Evolutionary conservation across 257 asterid species (phyloP), one percentile per base, ranked within the genome.

Genomic region (Ophiorrhiza pumila): DNA sequence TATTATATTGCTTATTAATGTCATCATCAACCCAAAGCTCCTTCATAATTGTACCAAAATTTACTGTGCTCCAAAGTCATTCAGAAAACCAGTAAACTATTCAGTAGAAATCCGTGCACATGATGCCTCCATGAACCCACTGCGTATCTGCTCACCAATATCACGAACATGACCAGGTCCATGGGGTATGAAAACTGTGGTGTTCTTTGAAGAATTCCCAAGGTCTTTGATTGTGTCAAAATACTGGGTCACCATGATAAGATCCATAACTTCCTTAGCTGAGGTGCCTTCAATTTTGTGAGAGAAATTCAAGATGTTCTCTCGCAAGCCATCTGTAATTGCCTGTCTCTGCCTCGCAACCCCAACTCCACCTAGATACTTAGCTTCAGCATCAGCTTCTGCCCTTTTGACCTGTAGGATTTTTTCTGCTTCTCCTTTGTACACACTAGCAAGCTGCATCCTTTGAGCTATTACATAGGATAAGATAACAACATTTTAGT

Each of bases 321-420:
- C 96, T 43, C 98, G 76, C 74, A 93, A 83, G 57, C 98, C 98
- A 45, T 93, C 98, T 4, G 98, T 93, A 27, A 93, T 93, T n/a
- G 99, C 99, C 76, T 94, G 99, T 68, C 99, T 87, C 87, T 94
- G 99, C 80, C 92, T 85, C n/a, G 99, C 99, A 42, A 94, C 99
- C 62, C 99, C 99, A 9, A 94, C 95, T 45, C 98, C 99, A 46
- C 99, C 99, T 8, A 94, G 90, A 85, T 94, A 94, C 87, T 94
- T 94, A 79, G 99, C 71, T 79, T 94, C 99, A 23, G 98, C 99
- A 5, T 94, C 99, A 1, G 93, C 98, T 81, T 94, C 99, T 66
- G 99, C 99, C 80, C 79, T 94, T 87, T 94, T 94, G 15, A 94
- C 86, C 74, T 7, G 91, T 79, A 91, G 92, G 78, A 90, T 87